phyloP scores from a whole-genome alignment of 768 basidiomycete genomes.

The Cystofilobasidium capitatum region DNA sequence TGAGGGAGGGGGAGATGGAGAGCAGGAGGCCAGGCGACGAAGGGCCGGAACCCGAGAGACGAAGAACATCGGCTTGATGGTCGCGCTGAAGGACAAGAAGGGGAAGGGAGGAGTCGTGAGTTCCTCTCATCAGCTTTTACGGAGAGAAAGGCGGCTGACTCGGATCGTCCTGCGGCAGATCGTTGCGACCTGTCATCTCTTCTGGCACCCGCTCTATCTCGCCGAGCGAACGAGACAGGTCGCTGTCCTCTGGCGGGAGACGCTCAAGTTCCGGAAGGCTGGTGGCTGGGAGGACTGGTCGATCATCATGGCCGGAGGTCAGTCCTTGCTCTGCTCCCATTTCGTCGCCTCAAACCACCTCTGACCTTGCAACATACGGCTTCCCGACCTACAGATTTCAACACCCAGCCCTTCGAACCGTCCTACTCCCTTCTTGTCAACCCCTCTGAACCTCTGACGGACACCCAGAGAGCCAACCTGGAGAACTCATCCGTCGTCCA shows the following conservation, averaged over 20 bases:
- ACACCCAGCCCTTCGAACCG: constrained; percentile 71
- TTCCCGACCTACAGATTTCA: constrained; percentile 58
- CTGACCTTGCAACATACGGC: not conserved
- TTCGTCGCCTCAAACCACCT: not conserved
- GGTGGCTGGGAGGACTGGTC: constrained; percentile 54
- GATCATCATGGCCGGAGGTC: constrained; percentile 74
- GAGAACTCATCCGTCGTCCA: constrained; percentile 50
- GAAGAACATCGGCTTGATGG: constrained; percentile 68
- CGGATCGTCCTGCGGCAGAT: not conserved
- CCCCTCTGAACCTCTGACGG: constrained; percentile 46
- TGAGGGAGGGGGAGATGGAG: constrained; percentile 35
- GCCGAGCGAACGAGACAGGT: constrained; percentile 80
- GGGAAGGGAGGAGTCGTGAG: constrained; percentile 42
- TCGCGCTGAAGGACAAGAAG: constrained; percentile 51
- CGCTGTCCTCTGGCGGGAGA: constrained; percentile 60
- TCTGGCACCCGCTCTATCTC: constrained; percentile 44
- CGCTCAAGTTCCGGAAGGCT: constrained; percentile 49
- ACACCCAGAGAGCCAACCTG: constrained; percentile 50
- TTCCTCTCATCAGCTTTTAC: not conserved
- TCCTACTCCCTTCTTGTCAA: constrained; percentile 69
- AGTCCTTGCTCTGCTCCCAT: constrained; percentile 23
- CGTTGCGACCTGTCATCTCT: constrained; percentile 18
- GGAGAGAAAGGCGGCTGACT: not conserved
- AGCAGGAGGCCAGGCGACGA: constrained; percentile 33
- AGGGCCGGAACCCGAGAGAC: constrained; percentile 59